A percentile compares a stretch with the other conserved stretches of the same genome.
Conservation (phyloP, 257 asterid species). For the Penstemon eatonii region DNA sequence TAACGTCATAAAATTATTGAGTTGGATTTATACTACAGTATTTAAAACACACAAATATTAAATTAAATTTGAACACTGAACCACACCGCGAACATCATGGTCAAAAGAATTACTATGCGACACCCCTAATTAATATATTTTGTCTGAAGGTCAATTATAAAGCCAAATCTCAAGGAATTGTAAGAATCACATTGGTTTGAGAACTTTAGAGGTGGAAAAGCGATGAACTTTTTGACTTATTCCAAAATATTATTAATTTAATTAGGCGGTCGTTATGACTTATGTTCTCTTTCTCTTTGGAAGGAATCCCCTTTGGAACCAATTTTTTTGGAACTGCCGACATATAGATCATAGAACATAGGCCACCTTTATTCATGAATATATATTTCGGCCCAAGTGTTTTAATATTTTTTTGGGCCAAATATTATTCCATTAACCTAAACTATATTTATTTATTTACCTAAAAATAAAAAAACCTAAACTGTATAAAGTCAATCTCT, state of each 20-base stretch:
- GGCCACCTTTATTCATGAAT: conserved; percentile 6
- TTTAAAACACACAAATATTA: too few species aligned
- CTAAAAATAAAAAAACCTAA: too few species aligned
- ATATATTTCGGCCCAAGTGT: background rate
- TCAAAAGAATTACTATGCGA: background rate
- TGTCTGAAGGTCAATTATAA: background rate
- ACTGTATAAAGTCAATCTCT: too few species aligned
- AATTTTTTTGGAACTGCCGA: conserved; percentile 24
- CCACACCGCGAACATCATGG: background rate
- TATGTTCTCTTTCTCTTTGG: conserved; percentile 32
- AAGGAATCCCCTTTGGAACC: conserved; percentile 31
- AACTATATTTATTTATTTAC: too few species aligned
- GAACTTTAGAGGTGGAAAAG: conserved; percentile 35
- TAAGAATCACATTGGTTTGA: background rate
- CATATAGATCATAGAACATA: background rate
- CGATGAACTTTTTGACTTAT: conserved; percentile 44
- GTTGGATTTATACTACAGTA: too few species aligned
- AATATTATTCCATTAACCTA: too few species aligned
- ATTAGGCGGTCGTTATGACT: conserved; percentile 36
- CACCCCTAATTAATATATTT: background rate
- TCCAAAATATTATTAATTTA: background rate
- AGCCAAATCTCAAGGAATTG: conserved; percentile 26
- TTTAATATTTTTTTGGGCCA: too few species aligned
- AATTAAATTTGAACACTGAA: too few species aligned
- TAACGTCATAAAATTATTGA: too few species aligned